Evolutionary conservation across 805 yeast species (phyloP).

Genomic region (Lipomyces sp.): DNA sequence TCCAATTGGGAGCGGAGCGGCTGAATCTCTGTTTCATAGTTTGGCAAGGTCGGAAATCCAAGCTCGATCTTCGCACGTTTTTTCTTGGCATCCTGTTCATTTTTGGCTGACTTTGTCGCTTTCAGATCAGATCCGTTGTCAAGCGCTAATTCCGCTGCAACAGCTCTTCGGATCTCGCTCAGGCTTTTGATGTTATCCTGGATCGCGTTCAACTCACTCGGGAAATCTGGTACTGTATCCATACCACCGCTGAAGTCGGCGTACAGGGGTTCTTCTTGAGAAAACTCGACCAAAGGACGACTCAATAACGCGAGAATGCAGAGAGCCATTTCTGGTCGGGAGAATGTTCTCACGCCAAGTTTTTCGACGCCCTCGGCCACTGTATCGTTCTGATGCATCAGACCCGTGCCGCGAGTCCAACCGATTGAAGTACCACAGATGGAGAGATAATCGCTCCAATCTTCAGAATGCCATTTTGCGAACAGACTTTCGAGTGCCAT

Average conservation of each 20-base stretch:
- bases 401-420: slow-evolving; percentile 99
- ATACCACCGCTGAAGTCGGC: slow-evolving; percentile 99
- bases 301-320: slow-evolving; percentile 90
- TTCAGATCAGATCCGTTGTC: slow-evolving; percentile 86
- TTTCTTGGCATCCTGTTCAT: slow-evolving; percentile 71
- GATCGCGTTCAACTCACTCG: slow-evolving; percentile 77
- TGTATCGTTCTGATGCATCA: slow-evolving; percentile 94
- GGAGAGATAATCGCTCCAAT: slow-evolving; percentile 91
- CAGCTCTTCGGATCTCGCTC: slow-evolving; percentile 91
- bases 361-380: slow-evolving; percentile 96
- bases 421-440: slow-evolving; percentile 98
- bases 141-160: slow-evolving; percentile 85
- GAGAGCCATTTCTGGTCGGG: slow-evolving; percentile 98
- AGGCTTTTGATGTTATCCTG: slow-evolving; percentile 73
- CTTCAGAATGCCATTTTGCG: slow-evolving; percentile 98
- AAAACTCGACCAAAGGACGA: slow-evolving; percentile 77
- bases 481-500: slow-evolving; percentile 89
- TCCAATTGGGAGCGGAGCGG: slow-evolving; percentile 57
- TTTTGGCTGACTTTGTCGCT: slow-evolving; percentile 81
- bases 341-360: slow-evolving; percentile 94
- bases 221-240: slow-evolving; percentile 86
- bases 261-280: slow-evolving; percentile 91
- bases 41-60: slow-evolving; percentile 84
- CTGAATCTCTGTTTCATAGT: slow-evolving; percentile 63
- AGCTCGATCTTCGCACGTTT: slow-evolving; percentile 94